Base-by-base conservation (phyloP, 2,329 filamentous ascomycete genomes). In the Penicillium sp. region DNA sequence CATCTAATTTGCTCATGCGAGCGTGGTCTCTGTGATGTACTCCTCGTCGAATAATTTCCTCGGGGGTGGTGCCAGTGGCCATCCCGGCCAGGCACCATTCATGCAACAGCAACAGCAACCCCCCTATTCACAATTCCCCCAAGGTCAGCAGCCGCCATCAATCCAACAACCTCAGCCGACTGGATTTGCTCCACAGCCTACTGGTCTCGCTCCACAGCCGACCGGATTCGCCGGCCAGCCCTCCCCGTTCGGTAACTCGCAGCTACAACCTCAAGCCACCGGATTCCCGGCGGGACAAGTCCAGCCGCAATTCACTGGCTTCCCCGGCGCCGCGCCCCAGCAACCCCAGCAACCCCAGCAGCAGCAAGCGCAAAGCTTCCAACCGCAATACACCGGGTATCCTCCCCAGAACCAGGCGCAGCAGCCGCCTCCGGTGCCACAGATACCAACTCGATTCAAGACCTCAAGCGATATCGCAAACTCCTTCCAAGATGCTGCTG, bases 41-140 rank as follows among this genome's bases (percentile, higher is more conserved):
- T 94, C 91, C 65, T 91, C 88, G 74, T 90, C 91, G 65, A 95
- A 90, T 80, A 87, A 90, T 63, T 97, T 88, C 76, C 79, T 96
- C 70, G 91, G 91, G 76, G 89, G 87, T 78, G 84, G 83, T 75
- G 91, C 87, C 72, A 88, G 82, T 80, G 85, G 88, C 73, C 89
- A 87, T 59, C 89, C 89, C 49, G 85, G 86, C 53, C 84, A 84
- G 63, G 81, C 81, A 62, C 86, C 76, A 64, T 80, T 77, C 69
- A 77, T 79, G 55, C 79, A 84, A 70, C 85, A 66, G 51, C 62
- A 63, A 54, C 64, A 64, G 39, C 64, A 84, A 63, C 68, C 77
- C 60, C 68, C 74, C 65, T 75, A 72, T 62, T 70, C 68, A 53
- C 68, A 73, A 69, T 75, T 74, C 65, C 68, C 69, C 25, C 73